These are phyloP conservation scores for Ogataea methylovora DNA, from an alignment of 805 yeast species.

Conservation along the genomic window DNA sequence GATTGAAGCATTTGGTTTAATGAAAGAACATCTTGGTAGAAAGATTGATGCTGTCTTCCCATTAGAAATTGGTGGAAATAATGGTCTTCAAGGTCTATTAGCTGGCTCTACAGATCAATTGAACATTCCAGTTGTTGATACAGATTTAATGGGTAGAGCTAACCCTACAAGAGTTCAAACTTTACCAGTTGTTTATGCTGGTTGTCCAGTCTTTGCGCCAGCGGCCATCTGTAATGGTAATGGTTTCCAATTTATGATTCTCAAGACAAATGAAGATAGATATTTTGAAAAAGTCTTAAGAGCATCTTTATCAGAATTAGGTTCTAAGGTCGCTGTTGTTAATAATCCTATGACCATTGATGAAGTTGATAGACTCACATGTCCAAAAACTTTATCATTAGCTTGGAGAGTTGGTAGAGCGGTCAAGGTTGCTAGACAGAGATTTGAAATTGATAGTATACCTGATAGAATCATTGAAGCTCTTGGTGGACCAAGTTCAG, in stretches of 20 bases:
- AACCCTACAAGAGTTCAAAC: constrained; percentile 32
- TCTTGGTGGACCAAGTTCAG: constrained; percentile 22
- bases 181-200: constrained; percentile 21
- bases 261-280: constrained; percentile 22
- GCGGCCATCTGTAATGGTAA: constrained; percentile 32
- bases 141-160: constrained; percentile 37
- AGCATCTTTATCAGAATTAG: constrained; percentile 35
- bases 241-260: constrained; percentile 75
- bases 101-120: constrained; percentile 5
- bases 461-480: constrained; percentile 29
- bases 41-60: constrained; percentile 25
- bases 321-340: constrained; percentile 30
- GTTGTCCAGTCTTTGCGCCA: constrained; percentile 12
- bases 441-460: constrained; percentile 27
- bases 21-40: constrained; percentile 20
- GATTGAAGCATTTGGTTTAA: constrained; percentile 20
- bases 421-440: constrained; percentile 29
- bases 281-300: constrained; percentile 31
- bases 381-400: constrained; percentile 22
- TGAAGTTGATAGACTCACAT: not conserved
- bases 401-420: constrained; percentile 45
- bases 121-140: constrained; percentile 20
- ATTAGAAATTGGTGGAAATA: constrained; percentile 32
- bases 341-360: constrained; percentile 9
- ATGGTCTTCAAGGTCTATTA: constrained; percentile 23